Evolutionary conservation across 2,329 filamentous ascomycete species (phyloP), one percentile per base, ranked within the genome.

Genomic region (Fusarium protoensiforme): DNA sequence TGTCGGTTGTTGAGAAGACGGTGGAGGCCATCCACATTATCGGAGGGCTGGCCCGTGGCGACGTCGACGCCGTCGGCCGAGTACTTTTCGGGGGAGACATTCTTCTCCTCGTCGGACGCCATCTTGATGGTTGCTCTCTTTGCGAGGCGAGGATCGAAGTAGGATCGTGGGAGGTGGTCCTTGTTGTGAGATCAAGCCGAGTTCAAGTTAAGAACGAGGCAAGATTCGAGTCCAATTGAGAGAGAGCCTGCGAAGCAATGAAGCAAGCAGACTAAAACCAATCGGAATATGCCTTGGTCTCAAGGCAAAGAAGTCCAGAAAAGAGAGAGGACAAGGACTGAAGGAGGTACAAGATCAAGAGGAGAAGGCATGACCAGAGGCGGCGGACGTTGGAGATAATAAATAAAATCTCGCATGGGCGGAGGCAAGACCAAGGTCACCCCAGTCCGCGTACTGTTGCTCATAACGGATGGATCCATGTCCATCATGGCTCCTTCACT

Each of bases 1-100:
- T 89, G 86, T 61, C 87, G 83, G 77, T 89, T 89, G 72, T 84
- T 83, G 51, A 89, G 83, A 54, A 84, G 84, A 53, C 87, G 85
- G 54, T 88, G 85, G 48, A 83, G 75, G 61, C 80, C 82, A 67
- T 83, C 82, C 20, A 78, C 72, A 62, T 83, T 83, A 61, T 83
- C 81, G 51, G 61, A 70, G 22, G 69, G 61, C 24, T 80, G 76
- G 18, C 66, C 72, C 33, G 64, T 39, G 31, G 64, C 72, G 56
- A 82, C 24, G 39, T 80, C 79, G 18, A 77, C 73, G 20, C 77
- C 73, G 20, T 78, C 76, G 41, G 67, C 63, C 27, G 67, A 51
- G 51, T 73, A 73, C 60, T 73, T 73, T 7, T 73, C 71, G 33
- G 53, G 71, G 41, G 67, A 74, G 63, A 65, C 73, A 54, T 70